phyloP scores from a whole-genome alignment of 306 rosid genomes.

The Cicer yamashitae region DNA sequence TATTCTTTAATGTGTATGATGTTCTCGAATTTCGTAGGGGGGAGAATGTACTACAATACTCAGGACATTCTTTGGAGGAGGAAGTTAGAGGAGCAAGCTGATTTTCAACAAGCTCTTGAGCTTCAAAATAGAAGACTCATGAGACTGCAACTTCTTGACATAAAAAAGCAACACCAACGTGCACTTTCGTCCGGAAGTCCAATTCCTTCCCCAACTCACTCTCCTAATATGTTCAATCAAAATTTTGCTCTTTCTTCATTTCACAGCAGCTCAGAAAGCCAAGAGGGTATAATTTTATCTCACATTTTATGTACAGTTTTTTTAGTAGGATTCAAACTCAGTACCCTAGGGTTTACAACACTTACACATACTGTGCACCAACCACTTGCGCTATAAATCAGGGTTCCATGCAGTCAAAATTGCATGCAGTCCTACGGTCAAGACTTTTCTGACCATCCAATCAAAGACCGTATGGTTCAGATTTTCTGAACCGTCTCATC shows the following conservation, averaged over 20 bases:
- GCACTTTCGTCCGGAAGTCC: constrained; percentile 75
- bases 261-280: constrained; percentile 57
- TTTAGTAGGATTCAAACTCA: too few relatives aligned
- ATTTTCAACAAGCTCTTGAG: constrained; percentile 83
- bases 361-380: too few relatives aligned
- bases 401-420: too few relatives aligned
- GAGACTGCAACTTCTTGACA: constrained; percentile 88
- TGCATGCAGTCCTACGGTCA: too few relatives aligned
- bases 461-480: too few relatives aligned
- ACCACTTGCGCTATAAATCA: too few relatives aligned
- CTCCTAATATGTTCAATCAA: constrained; percentile 64
- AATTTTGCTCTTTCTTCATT: constrained; percentile 59
- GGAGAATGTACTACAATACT: constrained; percentile 80
- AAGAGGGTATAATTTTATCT: constrained; percentile 51
- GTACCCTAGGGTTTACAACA: too few relatives aligned
- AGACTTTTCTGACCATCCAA: too few relatives aligned
- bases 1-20: background rate
- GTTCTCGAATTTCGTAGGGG: constrained; percentile 49
- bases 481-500: too few relatives aligned
- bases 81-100: constrained; percentile 91
- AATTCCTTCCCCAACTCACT: constrained; percentile 73
- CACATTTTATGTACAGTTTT: background rate
- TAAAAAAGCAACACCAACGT: constrained; percentile 80
- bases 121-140: constrained; percentile 78
- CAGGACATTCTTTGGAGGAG: constrained; percentile 87